Evolutionary conservation across 805 yeast species (phyloP), one percentile per base, ranked within the genome.

Genomic region (Lachancea thermotolerans): DNA sequence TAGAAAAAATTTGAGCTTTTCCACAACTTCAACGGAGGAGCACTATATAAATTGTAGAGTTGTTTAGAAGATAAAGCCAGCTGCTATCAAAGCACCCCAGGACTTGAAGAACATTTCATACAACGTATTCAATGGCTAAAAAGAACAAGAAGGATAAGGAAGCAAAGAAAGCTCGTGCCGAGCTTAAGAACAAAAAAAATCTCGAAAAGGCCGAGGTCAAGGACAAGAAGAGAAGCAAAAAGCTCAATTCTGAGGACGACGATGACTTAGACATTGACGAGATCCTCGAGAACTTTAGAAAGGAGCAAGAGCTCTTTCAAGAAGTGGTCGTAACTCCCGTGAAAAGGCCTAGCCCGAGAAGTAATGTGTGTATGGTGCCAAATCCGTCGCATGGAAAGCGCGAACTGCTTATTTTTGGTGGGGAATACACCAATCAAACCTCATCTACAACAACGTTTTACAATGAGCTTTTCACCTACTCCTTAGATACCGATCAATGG

Each of bases 221-320:
- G 66, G 72, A 75, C 55, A 86, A 89, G 65, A 87, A 88, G 62
- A 70, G 75, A 55, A 81, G 85, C 44, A 79, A 81, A 50, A 88
- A 88, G 61, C 66, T 70, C 37, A 45, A 47, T 29, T 90, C 85
- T 2, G 95, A 82, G 21, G 95, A 86, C 36, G 77, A 74, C 47
- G 95, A 85, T 52, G 95, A 87, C 53, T 73, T 83, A 48, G 96
- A 88, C 61, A 79, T 91, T 42, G 98, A 91, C 62, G 84, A 84
- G 53, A 76, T 91, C 39, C 69, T 91, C 44, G 84, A 78, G 29
- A 83, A 83, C 50, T 82, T 80, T 56, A 88, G 90, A 46, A 71
- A 75, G 51, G 85, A 90, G 56, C 98, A 93, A 64, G 85, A 77
- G 44, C 79, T 75, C 47, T 86, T 85, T 53, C 83, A 83, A 53